phyloP scores from a whole-genome alignment of 306 rosid genomes.

The Quercus glauca region DNA sequence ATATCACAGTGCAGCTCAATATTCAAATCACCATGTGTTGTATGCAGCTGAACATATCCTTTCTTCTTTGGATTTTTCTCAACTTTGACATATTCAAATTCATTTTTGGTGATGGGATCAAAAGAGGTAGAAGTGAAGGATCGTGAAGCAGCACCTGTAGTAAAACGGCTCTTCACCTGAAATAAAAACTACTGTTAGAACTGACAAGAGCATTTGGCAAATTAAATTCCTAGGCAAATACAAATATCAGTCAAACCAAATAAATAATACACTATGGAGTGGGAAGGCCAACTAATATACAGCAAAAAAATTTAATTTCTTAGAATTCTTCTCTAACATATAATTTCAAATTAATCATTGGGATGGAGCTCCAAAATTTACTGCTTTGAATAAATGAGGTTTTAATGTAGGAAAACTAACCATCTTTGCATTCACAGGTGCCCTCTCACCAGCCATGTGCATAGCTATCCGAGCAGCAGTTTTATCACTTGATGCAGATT shows the following conservation, averaged over 20 bases:
- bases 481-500: constrained; percentile 82
- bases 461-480: constrained; percentile 95
- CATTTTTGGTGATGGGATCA: constrained; percentile 89
- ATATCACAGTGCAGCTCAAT: constrained; percentile 95
- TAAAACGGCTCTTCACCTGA: constrained; percentile 88
- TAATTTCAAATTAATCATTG: constrained; percentile 16
- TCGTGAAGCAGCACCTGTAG: constrained; percentile 96
- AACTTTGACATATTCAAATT: constrained; percentile 85
- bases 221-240: neutral
- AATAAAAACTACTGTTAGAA: constrained; percentile 24
- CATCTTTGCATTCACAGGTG: constrained; percentile 86
- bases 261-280: neutral
- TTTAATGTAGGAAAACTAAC: constrained; percentile 41
- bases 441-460: constrained; percentile 96
- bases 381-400: neutral
- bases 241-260: neutral
- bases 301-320: neutral
- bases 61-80: constrained; percentile 96
- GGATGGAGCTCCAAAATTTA: neutral
- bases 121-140: constrained; percentile 94
- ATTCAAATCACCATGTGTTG: constrained; percentile 94
- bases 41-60: constrained; percentile 89
- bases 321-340: constrained; percentile 7
- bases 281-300: neutral
- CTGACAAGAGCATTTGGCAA: neutral